Evolutionary conservation across 1,284 basidiomycete species (phyloP).

Genomic region (Ganoderma lucidum): DNA sequence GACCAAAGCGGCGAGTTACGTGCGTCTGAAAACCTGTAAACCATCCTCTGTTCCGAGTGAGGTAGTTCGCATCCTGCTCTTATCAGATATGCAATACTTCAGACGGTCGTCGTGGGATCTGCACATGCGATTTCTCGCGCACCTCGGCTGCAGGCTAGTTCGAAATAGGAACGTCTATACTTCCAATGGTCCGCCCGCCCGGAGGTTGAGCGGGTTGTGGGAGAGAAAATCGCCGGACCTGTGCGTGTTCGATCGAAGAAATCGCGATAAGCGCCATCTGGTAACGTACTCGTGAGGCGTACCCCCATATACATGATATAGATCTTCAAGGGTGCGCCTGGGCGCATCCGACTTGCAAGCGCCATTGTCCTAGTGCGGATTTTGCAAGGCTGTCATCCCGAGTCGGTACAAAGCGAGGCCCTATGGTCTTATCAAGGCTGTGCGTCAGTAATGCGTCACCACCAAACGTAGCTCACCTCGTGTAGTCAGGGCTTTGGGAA

Average conservation of each 20-base stretch:
- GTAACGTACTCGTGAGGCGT: not conserved
- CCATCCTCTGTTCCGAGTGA: not conserved
- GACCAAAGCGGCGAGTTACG: not conserved
- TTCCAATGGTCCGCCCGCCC: conserved; percentile 1
- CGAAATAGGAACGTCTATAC: not conserved
- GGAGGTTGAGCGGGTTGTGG: conserved; percentile 10
- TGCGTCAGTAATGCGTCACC: not conserved
- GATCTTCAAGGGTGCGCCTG: conserved; percentile 9
- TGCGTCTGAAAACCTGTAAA: not conserved
- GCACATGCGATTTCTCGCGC: not conserved
- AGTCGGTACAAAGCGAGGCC: conserved; percentile 2
- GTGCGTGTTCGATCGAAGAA: conserved; percentile 11
- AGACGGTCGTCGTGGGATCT: conserved; percentile 4
- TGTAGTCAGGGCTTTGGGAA: not conserved
- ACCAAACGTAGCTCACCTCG: not conserved
- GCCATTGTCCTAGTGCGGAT: conserved; percentile 12
- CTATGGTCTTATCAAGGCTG: not conserved
- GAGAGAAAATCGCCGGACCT: conserved; percentile 12
- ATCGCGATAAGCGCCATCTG: conserved; percentile 13
- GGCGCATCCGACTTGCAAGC: not conserved
- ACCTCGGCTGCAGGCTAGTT: not conserved
- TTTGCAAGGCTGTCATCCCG: conserved; percentile 1
- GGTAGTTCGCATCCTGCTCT: not conserved
- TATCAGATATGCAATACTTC: not conserved
- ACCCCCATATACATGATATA: not conserved